These are phyloP conservation scores for Metschnikowia gruessii DNA, from an alignment of 805 yeast species.

Conservation along the genomic window DNA sequence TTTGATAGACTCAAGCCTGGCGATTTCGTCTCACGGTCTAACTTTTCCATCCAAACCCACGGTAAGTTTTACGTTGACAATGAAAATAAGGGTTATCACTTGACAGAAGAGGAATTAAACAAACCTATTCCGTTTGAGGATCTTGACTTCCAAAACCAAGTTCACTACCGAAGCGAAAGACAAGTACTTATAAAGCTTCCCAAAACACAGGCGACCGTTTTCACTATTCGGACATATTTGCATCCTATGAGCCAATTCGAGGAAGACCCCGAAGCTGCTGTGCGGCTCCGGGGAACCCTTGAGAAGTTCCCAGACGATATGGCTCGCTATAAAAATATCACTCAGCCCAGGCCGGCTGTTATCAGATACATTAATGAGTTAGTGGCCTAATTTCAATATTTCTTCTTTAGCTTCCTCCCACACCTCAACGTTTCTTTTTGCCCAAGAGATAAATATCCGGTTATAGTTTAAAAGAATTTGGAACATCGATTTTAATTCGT, in stretches of 20 bases:
- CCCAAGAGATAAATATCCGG: slow-evolving; percentile 60
- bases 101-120: slow-evolving; percentile 26
- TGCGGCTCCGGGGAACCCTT: slow-evolving; percentile 60
- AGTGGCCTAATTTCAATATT: slow-evolving; percentile 17
- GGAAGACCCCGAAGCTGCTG: slow-evolving; percentile 43
- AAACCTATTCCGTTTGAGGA: slow-evolving; percentile 24
- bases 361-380: slow-evolving; percentile 23
- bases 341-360: slow-evolving; percentile 71
- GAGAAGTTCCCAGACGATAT: slow-evolving; percentile 58
- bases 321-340: slow-evolving; percentile 59
- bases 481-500: slow-evolving; percentile 50
- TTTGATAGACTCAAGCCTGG: slow-evolving; percentile 36
- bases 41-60: slow-evolving; percentile 40
- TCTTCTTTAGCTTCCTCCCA: slow-evolving; percentile 63
- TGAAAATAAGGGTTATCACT: slow-evolving; percentile 39
- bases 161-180: slow-evolving; percentile 58
- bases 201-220: slow-evolving; percentile 42
- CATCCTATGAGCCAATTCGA: slow-evolving; percentile 50
- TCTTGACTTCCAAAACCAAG: slow-evolving; percentile 42
- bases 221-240: slow-evolving; percentile 55
- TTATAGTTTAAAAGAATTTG: slow-evolving; percentile 53
- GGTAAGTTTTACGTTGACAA: slow-evolving; percentile 35
- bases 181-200: slow-evolving; percentile 57
- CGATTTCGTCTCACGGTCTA: slow-evolving; percentile 39
- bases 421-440: slow-evolving; percentile 59